A percentile compares a stretch with the other conserved stretches of the same genome.
These are phyloP conservation scores for Geotrichum histeridarum DNA, from an alignment of 1,139 yeast species.

Conservation along the genomic window DNA sequence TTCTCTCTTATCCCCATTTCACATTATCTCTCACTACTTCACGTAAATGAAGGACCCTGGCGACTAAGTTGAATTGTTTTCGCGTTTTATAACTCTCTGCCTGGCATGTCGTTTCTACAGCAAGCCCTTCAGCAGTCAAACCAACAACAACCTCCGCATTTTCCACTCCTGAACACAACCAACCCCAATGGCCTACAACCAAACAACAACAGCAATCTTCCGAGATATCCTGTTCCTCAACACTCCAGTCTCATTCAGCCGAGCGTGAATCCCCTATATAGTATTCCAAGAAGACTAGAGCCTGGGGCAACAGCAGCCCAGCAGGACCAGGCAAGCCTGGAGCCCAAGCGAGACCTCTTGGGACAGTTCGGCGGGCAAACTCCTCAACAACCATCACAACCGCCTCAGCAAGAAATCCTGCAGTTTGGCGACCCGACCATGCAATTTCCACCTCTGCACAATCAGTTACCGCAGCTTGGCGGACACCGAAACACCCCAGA, in stretches of 20 bases:
- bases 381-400: conserved; percentile 7
- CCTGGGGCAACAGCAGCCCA: not conserved
- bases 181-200: not conserved
- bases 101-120: conserved; percentile 6
- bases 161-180: not conserved
- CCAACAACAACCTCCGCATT: conserved; percentile 2
- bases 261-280: conserved; percentile 6
- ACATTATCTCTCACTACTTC: not conserved
- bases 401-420: conserved; percentile 4
- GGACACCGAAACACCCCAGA: conserved; percentile 8
- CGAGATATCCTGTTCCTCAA: conserved; percentile 2
- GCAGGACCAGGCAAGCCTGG: not conserved
- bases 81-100: not conserved
- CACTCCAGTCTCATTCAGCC: not conserved
- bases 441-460: conserved; percentile 6
- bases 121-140: conserved; percentile 5
- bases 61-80: not conserved
- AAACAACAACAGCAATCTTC: conserved; percentile 1
- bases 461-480: conserved; percentile 10
- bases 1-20: not conserved
- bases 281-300: conserved; percentile 4
- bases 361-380: not conserved
- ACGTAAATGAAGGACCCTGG: not conserved
- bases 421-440: conserved; percentile 2
- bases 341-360: not conserved